These are phyloP conservation scores for Cucumis melo DNA, from an alignment of 306 rosid species.

Conservation along the genomic window DNA sequence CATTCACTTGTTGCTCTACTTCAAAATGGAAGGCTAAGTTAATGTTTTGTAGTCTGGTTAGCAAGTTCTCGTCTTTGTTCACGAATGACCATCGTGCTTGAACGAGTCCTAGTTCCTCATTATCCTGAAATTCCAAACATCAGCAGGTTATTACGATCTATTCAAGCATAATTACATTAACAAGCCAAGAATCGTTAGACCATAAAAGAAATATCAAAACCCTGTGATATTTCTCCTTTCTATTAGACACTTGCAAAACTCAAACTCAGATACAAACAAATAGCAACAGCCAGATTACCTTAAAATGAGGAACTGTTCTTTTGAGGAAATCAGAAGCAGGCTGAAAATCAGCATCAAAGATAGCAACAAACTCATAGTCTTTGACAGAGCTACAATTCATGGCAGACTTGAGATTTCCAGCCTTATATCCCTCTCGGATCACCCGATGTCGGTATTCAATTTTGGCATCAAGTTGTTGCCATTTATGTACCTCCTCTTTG, in stretches of 20 bases:
- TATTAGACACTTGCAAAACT: neutral
- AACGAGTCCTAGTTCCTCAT: constrained; percentile 59
- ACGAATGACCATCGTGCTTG: constrained; percentile 76
- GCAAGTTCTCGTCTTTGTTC: constrained; percentile 62
- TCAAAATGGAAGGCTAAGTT: constrained; percentile 71
- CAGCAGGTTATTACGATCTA: constrained; percentile 6
- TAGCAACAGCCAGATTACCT: constrained; percentile 22
- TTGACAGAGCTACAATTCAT: constrained; percentile 55
- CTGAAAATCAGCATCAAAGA: constrained; percentile 75
- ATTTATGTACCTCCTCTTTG: constrained; percentile 45
- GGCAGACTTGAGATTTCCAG: constrained; percentile 74
- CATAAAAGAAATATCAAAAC: neutral
- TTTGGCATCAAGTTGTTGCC: constrained; percentile 51
- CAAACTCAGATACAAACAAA: neutral
- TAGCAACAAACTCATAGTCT: constrained; percentile 59
- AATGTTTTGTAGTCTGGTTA: constrained; percentile 57
- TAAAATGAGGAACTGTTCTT: constrained; percentile 55
- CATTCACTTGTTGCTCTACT: constrained; percentile 76
- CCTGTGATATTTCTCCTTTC: neutral
- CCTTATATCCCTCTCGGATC: constrained; percentile 60
- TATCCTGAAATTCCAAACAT: constrained; percentile 21
- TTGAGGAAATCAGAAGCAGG: constrained; percentile 52
- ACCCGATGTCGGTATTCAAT: constrained; percentile 52
- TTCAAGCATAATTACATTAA: neutral
- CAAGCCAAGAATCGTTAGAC: neutral